Base-by-base conservation (phyloP, 148 eudicot genomes). In the Camellia granthamiana region DNA sequence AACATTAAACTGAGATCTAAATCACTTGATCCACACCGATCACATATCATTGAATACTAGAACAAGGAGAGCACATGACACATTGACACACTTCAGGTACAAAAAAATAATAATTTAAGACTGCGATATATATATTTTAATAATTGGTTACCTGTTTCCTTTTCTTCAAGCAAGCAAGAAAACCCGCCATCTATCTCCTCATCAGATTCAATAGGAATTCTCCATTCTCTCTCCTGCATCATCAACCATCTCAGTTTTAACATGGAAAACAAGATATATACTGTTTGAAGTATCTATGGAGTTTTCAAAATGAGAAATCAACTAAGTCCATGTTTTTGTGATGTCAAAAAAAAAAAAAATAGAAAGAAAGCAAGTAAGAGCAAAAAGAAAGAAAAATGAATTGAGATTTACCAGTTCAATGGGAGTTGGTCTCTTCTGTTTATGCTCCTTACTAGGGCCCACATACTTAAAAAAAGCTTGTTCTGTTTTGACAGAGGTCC, bases 401-500 rank as follows among this genome's bases (percentile, higher is more conserved):
- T 23, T n/a, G 77, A 47, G 52, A 54, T 66, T 81, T 84, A 86
- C 88, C 88, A 66, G 73, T 83, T 86, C 86, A 80, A 68, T 75
- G 30, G 86, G 80, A 52, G 88, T 82, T 44, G 72, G 59, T 84
- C 80, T 77, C 75, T 76, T 85, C 87, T 81, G 88, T 80, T 84
- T 87, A 58, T 76, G 79, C 46, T 81, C 84, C 71, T 77, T 84
- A 42, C 54, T 86, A 55, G 78, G 56, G 52, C 77, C 83, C 69
- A 73, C 76, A 46, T 79, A 58, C 41, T 78, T 67, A 60, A 38
- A 52, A 80, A 85, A 14, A 81, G 81, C 69, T 81, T 83, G 80
- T 58, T 88, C 89, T 63, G 80, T 61, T 88, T 89, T 93, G 18
- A 95, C 98, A 64, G 90, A 76, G 51, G 84, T 90, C 97, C 96